A percentile compares a stretch with the other conserved stretches of the same genome.
Conservation (phyloP, 495 filamentous ascomycete genomes). For the Hapsidospora chrysogenum region DNA sequence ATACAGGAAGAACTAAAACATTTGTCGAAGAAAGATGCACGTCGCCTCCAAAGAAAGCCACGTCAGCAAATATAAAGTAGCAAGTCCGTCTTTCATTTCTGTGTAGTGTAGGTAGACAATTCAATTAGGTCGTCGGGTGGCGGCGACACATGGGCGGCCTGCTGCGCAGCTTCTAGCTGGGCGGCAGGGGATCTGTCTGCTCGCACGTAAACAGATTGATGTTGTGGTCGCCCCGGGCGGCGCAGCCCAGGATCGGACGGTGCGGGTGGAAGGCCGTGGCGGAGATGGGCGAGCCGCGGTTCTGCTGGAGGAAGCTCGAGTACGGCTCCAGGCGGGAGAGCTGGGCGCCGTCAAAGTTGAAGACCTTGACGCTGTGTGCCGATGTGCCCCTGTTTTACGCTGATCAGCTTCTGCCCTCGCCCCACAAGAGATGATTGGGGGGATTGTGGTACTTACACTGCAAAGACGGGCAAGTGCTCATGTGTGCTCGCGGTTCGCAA, state of each 20-base stretch:
- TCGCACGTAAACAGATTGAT: conserved; percentile 53
- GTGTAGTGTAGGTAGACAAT: no score
- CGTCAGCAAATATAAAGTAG: no score
- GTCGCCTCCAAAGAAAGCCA: no score
- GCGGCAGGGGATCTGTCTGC: conserved; percentile 9
- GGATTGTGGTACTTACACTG: conserved; percentile 48
- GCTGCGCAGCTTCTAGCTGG: not conserved
- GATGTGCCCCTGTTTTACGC: conserved; percentile 53
- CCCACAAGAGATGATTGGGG: conserved; percentile 1
- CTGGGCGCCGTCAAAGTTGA: conserved; percentile 65
- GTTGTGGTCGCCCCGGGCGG: conserved; percentile 53
- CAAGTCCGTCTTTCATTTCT: no score
- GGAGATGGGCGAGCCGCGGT: conserved; percentile 63
- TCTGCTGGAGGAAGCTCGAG: conserved; percentile 68
- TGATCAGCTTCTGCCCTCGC: conserved; percentile 15
- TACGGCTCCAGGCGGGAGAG: conserved; percentile 77
- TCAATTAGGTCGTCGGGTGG: no score
- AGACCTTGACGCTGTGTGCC: conserved; percentile 74
- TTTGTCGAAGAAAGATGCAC: no score
- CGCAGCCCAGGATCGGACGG: conserved; percentile 75
- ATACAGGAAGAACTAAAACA: no score
- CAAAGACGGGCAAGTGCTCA: conserved; percentile 93
- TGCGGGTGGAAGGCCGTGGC: conserved; percentile 91
- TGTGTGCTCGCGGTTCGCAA: conserved; percentile 80
- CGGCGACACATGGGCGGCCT: no score